Evolutionary conservation across 768 basidiomycete species (phyloP).

Genomic region (Collybia sordida): DNA sequence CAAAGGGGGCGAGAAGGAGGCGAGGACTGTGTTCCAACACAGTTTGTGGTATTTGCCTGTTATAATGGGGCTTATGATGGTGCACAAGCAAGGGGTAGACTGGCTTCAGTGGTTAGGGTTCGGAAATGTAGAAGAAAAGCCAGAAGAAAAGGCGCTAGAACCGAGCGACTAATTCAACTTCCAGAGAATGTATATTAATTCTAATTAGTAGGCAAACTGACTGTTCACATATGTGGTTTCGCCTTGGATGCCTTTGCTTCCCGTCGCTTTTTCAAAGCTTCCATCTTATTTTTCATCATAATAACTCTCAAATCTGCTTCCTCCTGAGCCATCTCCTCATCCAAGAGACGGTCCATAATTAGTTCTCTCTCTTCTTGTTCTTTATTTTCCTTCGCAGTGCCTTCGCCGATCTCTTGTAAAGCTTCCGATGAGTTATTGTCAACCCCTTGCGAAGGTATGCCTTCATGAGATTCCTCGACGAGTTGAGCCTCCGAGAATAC

Average conservation of each 20-base stretch:
- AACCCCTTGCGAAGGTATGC: constrained; percentile 42
- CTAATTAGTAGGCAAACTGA: background rate
- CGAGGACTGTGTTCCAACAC: constrained; percentile 74
- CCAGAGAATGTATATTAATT: too few relatives aligned
- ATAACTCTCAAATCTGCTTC: constrained; percentile 79
- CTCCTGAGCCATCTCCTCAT: constrained; percentile 85
- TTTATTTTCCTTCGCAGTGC: constrained; percentile 45
- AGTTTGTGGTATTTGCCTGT: constrained; percentile 91
- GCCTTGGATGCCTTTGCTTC: constrained; percentile 17
- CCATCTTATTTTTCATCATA: constrained; percentile 63
- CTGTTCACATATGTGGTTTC: background rate
- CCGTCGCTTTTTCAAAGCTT: constrained; percentile 46
- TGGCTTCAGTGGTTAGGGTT: constrained; percentile 68
- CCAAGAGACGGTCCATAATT: constrained; percentile 82
- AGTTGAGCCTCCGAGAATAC: constrained; percentile 68
- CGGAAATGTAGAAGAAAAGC: constrained; percentile 22
- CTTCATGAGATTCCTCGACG: constrained; percentile 40
- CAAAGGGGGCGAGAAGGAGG: constrained; percentile 70
- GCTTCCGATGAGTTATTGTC: constrained; percentile 23
- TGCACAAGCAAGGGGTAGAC: constrained; percentile 85
- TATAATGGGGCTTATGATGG: constrained; percentile 90
- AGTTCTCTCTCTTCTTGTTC: constrained; percentile 76
- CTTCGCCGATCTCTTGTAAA: constrained; percentile 36
- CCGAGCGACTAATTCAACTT: background rate
- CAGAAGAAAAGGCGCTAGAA: background rate